phyloP scores from a whole-genome alignment of 371 early-diverging fungal genomes.

The Apophysomyces ossiformis region DNA sequence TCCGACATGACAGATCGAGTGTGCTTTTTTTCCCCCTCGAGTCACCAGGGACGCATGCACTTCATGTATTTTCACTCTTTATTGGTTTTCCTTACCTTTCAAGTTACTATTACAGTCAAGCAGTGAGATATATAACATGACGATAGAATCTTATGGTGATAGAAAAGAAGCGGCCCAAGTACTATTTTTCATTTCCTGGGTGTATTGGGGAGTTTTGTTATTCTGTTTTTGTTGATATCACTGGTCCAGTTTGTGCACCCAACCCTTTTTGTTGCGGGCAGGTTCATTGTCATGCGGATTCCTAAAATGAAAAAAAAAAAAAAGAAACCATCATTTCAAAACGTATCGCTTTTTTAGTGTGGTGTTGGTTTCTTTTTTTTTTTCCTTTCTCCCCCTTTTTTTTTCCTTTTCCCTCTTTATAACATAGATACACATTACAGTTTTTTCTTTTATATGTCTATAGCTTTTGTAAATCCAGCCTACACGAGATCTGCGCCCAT shows the following conservation, averaged over 20 bases:
- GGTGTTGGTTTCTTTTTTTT: background rate
- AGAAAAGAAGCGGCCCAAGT: too few relatives aligned
- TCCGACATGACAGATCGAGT: background rate
- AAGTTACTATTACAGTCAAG: too few relatives aligned
- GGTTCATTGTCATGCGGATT: conserved; percentile 7
- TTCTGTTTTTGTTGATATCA: too few relatives aligned
- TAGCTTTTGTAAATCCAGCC: conserved; percentile 4
- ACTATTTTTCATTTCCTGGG: too few relatives aligned
- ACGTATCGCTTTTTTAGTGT: background rate
- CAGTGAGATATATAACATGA: too few relatives aligned
- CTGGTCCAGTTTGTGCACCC: background rate
- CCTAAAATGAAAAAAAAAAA: conserved; percentile 1
- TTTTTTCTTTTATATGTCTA: background rate
- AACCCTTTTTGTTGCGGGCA: background rate
- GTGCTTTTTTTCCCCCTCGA: background rate
- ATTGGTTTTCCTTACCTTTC: too few relatives aligned
- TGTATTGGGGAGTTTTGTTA: too few relatives aligned
- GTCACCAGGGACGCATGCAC: too few relatives aligned
- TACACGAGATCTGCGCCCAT: conserved; percentile 2
- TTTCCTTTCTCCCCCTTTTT: background rate
- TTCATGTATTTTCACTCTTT: too few relatives aligned
- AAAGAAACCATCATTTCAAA: background rate
- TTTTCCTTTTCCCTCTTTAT: too few relatives aligned
- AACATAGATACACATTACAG: too few relatives aligned
- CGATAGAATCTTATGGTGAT: too few relatives aligned